These are phyloP conservation scores for Ambrosia artemisiifolia DNA, from an alignment of 129 eudicot species.

Conservation along the genomic window DNA sequence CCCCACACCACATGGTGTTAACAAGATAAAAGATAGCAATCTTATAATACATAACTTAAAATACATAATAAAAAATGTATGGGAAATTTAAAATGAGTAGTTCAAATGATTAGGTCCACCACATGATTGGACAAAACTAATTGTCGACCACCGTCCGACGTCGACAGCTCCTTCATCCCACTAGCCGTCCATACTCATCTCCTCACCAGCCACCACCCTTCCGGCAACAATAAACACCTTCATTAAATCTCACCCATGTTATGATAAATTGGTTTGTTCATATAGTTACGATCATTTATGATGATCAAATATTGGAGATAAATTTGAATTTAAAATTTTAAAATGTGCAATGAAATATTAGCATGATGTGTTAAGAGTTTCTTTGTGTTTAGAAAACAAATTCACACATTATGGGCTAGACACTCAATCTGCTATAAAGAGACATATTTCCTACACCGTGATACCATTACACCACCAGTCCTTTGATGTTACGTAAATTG, in stretches of 20 bases:
- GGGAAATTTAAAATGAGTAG: not conserved
- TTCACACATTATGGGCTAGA: no score
- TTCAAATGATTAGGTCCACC: constrained; percentile 23
- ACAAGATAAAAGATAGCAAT: not conserved
- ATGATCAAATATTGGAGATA: not conserved
- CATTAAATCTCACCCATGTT: not conserved
- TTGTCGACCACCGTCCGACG: constrained; percentile 38
- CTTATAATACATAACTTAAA: not conserved
- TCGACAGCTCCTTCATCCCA: constrained; percentile 34
- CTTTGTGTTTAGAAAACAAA: no score
- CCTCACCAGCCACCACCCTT: constrained; percentile 16
- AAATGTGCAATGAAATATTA: not conserved
- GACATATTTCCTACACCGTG: no score
- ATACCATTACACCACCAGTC: no score
- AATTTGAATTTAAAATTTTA: not conserved
- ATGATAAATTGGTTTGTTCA: not conserved
- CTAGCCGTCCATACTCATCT: constrained; percentile 41
- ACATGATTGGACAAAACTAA: constrained; percentile 25
- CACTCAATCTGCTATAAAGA: no score
- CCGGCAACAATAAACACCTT: not conserved
- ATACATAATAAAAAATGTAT: not conserved
- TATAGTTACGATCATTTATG: not conserved
- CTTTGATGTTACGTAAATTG: no score
- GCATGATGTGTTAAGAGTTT: not conserved
- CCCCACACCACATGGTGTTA: no score